Percentiles rank a stretch among this genome's conserved stretches.
phyloP scores from a whole-genome alignment of 169 alveolate genomes.

The Cryptosporidium baileyi region DNA sequence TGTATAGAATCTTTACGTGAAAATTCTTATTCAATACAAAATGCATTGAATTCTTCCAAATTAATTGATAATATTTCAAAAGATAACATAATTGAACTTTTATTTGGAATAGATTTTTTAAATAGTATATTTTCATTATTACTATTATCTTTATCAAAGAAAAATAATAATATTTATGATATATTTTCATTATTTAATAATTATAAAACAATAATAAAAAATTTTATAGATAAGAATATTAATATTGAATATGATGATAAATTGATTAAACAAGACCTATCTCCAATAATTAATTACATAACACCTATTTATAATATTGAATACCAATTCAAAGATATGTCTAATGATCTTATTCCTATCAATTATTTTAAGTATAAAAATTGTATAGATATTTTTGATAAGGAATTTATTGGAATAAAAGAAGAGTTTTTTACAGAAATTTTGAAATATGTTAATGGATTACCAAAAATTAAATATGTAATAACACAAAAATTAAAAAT shows the following conservation, averaged over 20 bases:
- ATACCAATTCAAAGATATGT: neutral
- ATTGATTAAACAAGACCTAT: slow-evolving; percentile 26
- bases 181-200: neutral
- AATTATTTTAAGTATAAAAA: neutral
- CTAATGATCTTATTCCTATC: slow-evolving; percentile 3
- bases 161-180: neutral
- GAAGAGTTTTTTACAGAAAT: neutral
- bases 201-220: neutral
- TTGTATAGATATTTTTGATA: neutral
- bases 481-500: neutral
- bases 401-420: neutral
- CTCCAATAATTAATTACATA: slow-evolving; percentile 22
- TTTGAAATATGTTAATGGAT: neutral
- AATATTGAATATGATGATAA: neutral
- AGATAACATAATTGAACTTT: neutral
- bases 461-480: slow-evolving; percentile 8
- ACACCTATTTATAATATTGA: slow-evolving; percentile 5
- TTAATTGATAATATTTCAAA: neutral
- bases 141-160: neutral
- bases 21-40: neutral
- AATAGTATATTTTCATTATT: slow-evolving; percentile 10
- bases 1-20: slow-evolving; percentile 57
- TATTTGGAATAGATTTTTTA: slow-evolving; percentile 8
- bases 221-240: neutral
- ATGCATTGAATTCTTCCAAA: slow-evolving; percentile 2